A percentile compares a stretch with the other conserved stretches of the same genome.
These are phyloP conservation scores for Botryotinia convoluta DNA, from an alignment of 2,329 filamentous ascomycete species.

Conservation along the genomic window DNA sequence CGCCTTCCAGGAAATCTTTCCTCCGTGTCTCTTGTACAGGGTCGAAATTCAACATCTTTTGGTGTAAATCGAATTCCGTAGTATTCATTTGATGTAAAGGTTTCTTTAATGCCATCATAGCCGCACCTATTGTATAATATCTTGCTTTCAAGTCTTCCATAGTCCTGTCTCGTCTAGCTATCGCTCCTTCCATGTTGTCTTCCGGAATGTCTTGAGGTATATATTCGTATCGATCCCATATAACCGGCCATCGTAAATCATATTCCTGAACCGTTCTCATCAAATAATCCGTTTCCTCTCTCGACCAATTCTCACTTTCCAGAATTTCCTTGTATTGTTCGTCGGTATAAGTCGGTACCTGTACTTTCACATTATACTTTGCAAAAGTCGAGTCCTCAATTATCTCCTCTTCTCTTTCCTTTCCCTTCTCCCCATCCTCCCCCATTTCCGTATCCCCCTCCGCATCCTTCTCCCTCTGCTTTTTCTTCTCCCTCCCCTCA, in stretches of 20 bases:
- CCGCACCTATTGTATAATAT: conserved; percentile 84
- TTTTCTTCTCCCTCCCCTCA: conserved; percentile 54
- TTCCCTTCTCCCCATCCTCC: conserved; percentile 39
- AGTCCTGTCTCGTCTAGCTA: conserved; percentile 54
- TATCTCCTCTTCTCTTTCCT: conserved; percentile 5
- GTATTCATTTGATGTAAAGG: conserved; percentile 84
- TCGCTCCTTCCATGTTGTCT: neutral
- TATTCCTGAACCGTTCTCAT: conserved; percentile 72
- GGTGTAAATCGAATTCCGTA: conserved; percentile 77
- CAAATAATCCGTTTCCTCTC: conserved; percentile 91
- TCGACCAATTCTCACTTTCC: conserved; percentile 76
- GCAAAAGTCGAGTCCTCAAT: conserved; percentile 67
- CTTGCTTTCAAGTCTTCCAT: conserved; percentile 90
- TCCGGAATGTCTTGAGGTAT: conserved; percentile 40
- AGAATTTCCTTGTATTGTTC: conserved; percentile 80
- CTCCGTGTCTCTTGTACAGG: conserved; percentile 73
- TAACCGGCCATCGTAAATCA: conserved; percentile 85
- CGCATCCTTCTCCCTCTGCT: conserved; percentile 42
- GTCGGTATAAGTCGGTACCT: conserved; percentile 78
- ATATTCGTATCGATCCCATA: conserved; percentile 91
- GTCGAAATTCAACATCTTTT: conserved; percentile 84
- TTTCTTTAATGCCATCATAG: conserved; percentile 76
- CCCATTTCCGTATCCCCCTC: conserved; percentile 41
- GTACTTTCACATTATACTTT: conserved; percentile 82
- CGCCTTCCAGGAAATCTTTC: conserved; percentile 79